phyloP scores from a whole-genome alignment of 73 alveolate genomes.

The Paramecium tetraurelia region DNA sequence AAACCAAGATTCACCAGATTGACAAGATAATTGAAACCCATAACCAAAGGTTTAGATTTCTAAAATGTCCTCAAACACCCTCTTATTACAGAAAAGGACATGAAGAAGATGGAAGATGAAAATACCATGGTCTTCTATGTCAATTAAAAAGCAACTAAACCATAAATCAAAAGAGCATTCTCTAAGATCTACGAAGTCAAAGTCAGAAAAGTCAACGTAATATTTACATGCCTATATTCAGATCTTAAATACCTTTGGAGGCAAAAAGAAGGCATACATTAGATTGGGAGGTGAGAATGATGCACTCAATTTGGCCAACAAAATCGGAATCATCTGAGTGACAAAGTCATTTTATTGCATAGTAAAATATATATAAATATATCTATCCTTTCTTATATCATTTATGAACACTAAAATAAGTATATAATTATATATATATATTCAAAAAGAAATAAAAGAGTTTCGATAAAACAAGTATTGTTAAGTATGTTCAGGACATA shows the following conservation, averaged over 20 bases:
- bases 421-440: not conserved
- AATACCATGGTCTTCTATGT: constrained; percentile 85
- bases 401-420: not conserved
- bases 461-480: not conserved
- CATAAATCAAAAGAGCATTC: constrained; percentile 80
- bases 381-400: not conserved
- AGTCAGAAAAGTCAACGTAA: constrained; percentile 73
- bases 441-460: constrained; percentile 7
- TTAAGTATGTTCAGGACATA: not conserved
- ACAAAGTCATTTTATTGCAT: not conserved
- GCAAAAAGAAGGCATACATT: constrained; percentile 85
- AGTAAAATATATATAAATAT: not conserved
- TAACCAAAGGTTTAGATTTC: constrained; percentile 62
- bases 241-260: constrained; percentile 71
- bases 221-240: not conserved
- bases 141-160: constrained; percentile 75
- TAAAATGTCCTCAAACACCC: constrained; percentile 78
- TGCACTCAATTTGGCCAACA: constrained; percentile 82
- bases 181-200: constrained; percentile 69
- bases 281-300: constrained; percentile 73
- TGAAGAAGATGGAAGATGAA: constrained; percentile 84
- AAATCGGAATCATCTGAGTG: constrained; percentile 81
- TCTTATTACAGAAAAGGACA: constrained; percentile 79
- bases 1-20: constrained; percentile 8
- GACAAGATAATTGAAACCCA: constrained; percentile 17